Evolutionary conservation across 2,329 filamentous ascomycete species (phyloP), one percentile per base, ranked within the genome.

Genomic region (Fusarium foetens): DNA sequence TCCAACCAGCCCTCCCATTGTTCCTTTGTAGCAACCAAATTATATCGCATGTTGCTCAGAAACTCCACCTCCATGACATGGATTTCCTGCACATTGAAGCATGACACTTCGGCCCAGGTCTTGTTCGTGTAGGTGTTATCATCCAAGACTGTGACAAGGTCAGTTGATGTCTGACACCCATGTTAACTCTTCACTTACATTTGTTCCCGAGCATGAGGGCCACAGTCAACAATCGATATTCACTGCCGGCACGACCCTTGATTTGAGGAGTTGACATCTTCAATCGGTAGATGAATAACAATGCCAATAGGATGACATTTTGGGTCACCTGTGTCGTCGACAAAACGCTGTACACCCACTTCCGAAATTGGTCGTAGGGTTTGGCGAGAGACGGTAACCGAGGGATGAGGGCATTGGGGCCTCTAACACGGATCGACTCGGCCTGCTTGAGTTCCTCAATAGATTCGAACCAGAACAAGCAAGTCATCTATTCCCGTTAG

Each of bases 51-150:
- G 82, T 98, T 98, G 85, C 95, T 98, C 71, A 99, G 86, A 77
- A 99, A 99, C 81, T 99, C 96, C n/a, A 99, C 96, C 81, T 99
- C 96, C 96, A 99, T 99, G 48, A 98, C 93, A 80, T 99, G 96
- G 57, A 99, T 97, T 82, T 99, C 96, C 68, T 92, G 91, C 17
- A 98, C 95, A 3, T 93, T 91, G 68, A 99, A 97, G 48, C 93
- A 93, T 2, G 96, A 98, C 16, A 99, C 96, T 77, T 99, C 96
- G 5, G 95, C 96, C 96, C 96, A 99, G 0, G 96, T 99, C 86
- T 98, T 98, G 85, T 99, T 99, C 41, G 96, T 98, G 83, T 99
- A 99, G 0, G 96, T 98, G 81, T 98, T 99, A 81, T 99, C 96
- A 79, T 99, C 96, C 76, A 99, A 85, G 80, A 98, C 92, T 94